These are phyloP conservation scores for Blastocystis sp. DNA, from an alignment of 352 stramenopile genomes.

Conservation along the genomic window DNA sequence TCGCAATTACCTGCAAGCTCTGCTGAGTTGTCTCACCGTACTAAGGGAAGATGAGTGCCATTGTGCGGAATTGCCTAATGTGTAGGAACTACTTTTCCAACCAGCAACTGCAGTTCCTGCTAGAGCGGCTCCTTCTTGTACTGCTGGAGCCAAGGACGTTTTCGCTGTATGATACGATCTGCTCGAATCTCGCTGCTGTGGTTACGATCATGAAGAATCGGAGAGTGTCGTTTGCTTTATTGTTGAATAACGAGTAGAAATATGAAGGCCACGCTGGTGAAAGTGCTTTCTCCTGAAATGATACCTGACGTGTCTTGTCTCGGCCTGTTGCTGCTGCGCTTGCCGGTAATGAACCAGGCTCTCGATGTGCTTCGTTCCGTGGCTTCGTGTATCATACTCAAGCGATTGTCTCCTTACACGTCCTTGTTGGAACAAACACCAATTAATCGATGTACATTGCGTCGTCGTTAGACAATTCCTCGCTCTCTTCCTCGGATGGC, in stretches of 20 bases:
- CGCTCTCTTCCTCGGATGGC: not conserved
- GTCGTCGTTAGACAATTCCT: not conserved
- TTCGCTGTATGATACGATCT: slow-evolving; percentile 17
- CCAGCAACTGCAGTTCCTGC: not conserved
- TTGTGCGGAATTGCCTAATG: not conserved
- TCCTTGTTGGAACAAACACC: not conserved
- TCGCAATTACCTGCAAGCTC: slow-evolving; percentile 22
- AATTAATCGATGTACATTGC: not conserved
- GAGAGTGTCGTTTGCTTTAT: not conserved
- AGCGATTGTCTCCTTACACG: not conserved
- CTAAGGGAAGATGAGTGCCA: not conserved
- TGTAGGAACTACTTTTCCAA: not conserved
- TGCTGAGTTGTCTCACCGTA: slow-evolving; percentile 1
- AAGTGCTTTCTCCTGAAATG: not conserved
- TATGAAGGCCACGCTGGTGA: not conserved
- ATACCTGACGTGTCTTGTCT: not conserved
- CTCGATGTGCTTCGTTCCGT: slow-evolving; percentile 41
- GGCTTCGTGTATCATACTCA: slow-evolving; percentile 9
- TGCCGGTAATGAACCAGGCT: slow-evolving; percentile 23
- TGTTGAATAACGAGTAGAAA: not conserved
- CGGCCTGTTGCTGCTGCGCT: not conserved
- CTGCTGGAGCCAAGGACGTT: not conserved
- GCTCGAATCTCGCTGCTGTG: not conserved
- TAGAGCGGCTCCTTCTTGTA: not conserved
- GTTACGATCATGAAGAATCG: not conserved